phyloP scores from a whole-genome alignment of 495 filamentous ascomycete species.

The Neurospora terricola region DNA sequence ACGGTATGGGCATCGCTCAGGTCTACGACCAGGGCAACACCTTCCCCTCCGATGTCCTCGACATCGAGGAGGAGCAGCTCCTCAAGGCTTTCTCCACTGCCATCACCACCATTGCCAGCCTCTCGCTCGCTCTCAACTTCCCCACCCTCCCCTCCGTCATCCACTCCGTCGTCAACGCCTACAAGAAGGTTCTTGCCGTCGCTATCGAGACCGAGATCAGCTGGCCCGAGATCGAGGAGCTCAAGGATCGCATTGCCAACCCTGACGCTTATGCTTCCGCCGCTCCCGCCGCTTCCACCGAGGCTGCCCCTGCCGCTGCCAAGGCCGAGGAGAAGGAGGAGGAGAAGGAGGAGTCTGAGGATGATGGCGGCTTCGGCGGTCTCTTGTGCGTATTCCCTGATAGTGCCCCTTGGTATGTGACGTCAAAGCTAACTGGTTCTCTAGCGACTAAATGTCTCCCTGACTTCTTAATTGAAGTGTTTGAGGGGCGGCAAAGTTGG shows the following conservation, averaged over 20 bases:
- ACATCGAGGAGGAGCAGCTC: conserved; percentile 89
- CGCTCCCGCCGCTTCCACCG: conserved; percentile 56
- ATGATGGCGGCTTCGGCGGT: conserved; percentile 56
- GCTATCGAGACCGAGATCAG: conserved; percentile 84
- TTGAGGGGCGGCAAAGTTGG: conserved; percentile 26
- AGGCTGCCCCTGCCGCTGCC: conserved; percentile 41
- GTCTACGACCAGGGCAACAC: conserved; percentile 94
- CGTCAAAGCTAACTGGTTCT: conserved; percentile 10
- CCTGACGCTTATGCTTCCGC: conserved; percentile 84
- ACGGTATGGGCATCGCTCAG: conserved; percentile 92
- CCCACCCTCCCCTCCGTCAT: conserved; percentile 94
- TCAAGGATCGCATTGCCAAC: conserved; percentile 99
- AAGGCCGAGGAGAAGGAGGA: conserved; percentile 49
- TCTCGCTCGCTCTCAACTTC: conserved; percentile 88
- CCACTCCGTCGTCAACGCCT: conserved; percentile 88
- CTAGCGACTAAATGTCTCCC: conserved; percentile 33
- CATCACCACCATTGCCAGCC: conserved; percentile 73
- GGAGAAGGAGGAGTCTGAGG: conserved; percentile 53
- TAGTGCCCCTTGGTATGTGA: not conserved
- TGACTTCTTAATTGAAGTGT: conserved; percentile 19
- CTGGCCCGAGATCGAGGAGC: conserved; percentile 91
- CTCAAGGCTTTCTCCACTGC: conserved; percentile 73
- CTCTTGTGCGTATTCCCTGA: conserved; percentile 47
- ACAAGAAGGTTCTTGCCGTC: conserved; percentile 93
- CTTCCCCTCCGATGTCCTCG: conserved; percentile 74